Base-by-base conservation (phyloP, 2,329 filamentous ascomycete genomes). In the Escovopsis weberi region DNA sequence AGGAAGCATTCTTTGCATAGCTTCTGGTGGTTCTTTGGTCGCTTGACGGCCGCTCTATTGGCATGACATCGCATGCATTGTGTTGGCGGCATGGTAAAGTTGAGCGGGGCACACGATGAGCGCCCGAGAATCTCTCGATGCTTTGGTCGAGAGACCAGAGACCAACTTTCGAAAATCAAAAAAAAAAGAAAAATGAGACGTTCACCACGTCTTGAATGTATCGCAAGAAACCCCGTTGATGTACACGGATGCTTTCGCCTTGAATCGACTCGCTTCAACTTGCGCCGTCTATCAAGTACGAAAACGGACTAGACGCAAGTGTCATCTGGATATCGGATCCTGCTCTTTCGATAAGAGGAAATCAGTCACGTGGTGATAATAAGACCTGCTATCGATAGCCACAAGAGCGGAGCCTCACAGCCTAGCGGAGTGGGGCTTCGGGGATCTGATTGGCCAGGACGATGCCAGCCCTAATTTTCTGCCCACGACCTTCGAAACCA, bases 1-100 rank as follows among this genome's bases (percentile, higher is more conserved):
- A 94, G 76, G 62, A 98, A 98, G 63, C 91, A 98, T 4, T 70
- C 63, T 53, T 84, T 87, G 72, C 91, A 98, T 38, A 98, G 74
- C 55, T 94, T 94, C 52, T 93, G 80, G 54, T 93, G 79, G 56
- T 96, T 94, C 61, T 96, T 96, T 1, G 91, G 89, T 26, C 91
- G 78, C 48, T 95, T 85, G 45, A 98, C 91, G 18, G 94, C 74
- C 5, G 91, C 89, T 46, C 88, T 77, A 48, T 82, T 73, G 19
- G 70, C 73, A 49, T 82, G 73, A 66, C 91, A 98, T 49, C 80
- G 68, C 41, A 78, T 77, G 59, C 91, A 98, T 19, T 73, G 65
- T 18, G 75, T 72, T 19, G 87, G 85, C 7, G 87, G 72, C 89
- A 95, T 94, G 35, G 37, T 33, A n/a, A 40, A 32, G 26, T 12